Base-by-base conservation (phyloP, 768 basidiomycete genomes). In the Naganishia vishniacii region DNA sequence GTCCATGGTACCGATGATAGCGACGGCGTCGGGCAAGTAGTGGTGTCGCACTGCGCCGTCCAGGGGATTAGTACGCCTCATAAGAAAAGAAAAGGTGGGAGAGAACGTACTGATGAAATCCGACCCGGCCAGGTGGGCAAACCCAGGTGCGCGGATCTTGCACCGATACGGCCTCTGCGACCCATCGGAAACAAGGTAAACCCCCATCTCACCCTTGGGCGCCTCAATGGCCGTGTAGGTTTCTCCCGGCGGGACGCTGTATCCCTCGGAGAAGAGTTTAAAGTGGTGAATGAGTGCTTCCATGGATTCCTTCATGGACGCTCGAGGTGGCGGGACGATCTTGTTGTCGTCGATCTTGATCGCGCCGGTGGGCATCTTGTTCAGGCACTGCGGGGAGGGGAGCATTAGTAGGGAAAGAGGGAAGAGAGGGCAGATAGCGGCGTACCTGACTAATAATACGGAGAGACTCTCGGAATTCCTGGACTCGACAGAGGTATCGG, bases 231-330 rank as follows among this genome's bases (percentile, higher is more conserved):
- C 94, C 53, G 84, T 85, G 81, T 99, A 98, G 0, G 94, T 97
- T 80, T 97, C 92, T 32, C 80, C 80, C 28, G 75, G 88, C 18
- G 95, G 95, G 28, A 98, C 94, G 26, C 89, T 89, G 80, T 89
- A 98, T 13, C 94, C 94, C 78, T 98, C 94, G 59, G 88, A 89
- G 81, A 91, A 98, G 71, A 95, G 83, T 89, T 99, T 99, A 82
- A 99, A 97, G 81, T 98, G 94, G 76, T 99, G 94, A 70, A 99
- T 97, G 62, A 97, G 83, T 6, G 88, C 85, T 79, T 97, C 93
- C 92, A 97, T 97, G 79, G 86, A 90, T 81, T 99, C 95, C 80
- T 99, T 99, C 95, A 99, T 99, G 62, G 87, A 86, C 0, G 94
- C 93, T 63, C 94, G 86, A 15, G 94, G 92, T 29, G 94, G 94